Evolutionary conservation across 352 stramenopile genomes (phyloP).

Genomic region (Globisporangium lucens): DNA sequence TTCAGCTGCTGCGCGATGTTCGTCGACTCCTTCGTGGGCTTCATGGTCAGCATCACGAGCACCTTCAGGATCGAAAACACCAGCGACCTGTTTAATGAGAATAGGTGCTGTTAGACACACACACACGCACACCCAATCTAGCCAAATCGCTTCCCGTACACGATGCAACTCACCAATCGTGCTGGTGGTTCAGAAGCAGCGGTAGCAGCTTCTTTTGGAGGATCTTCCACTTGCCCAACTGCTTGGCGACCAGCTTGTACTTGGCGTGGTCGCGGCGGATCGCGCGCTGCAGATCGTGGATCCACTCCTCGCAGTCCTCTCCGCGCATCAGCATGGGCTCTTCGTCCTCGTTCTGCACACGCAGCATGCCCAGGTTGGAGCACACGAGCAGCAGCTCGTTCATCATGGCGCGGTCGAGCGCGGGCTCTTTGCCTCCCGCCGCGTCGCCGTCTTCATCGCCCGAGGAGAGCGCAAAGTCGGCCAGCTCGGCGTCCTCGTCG

Average conservation of each 20-base stretch:
- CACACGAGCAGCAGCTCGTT: conserved; percentile 87
- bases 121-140: not conserved
- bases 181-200: conserved; percentile 82
- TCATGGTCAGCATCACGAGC: conserved; percentile 90
- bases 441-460: conserved; percentile 39
- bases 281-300: conserved; percentile 84
- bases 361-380: conserved; percentile 84
- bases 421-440: conserved; percentile 22
- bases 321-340: conserved; percentile 71
- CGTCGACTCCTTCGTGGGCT: conserved; percentile 69
- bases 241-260: conserved; percentile 77
- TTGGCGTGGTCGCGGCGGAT: conserved; percentile 81
- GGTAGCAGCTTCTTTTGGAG: conserved; percentile 87
- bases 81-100: conserved; percentile 34
- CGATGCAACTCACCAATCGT: conserved; percentile 50
- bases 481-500: conserved; percentile 26
- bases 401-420: conserved; percentile 76
- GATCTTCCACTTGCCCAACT: conserved; percentile 85
- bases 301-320: conserved; percentile 80
- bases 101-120: not conserved
- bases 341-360: conserved; percentile 50
- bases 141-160: not conserved
- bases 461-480: conserved; percentile 58
- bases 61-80: conserved; percentile 89
- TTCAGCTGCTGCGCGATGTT: conserved; percentile 79